phyloP scores from a whole-genome alignment of 1,284 basidiomycete genomes.

The Malassezia yamatoensis region DNA sequence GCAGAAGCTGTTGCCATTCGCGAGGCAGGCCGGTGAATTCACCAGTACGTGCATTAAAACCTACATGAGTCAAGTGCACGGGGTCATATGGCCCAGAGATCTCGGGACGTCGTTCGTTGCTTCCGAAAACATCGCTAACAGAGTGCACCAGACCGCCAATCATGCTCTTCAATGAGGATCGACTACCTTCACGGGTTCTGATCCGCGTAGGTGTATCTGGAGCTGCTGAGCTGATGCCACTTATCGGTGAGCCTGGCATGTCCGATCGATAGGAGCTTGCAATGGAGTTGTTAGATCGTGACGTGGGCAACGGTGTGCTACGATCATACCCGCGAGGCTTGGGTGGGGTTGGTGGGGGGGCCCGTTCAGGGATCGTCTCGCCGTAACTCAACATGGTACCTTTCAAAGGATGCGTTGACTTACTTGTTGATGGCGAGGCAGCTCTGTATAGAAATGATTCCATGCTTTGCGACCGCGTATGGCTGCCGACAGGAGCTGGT shows the following conservation, averaged over 20 bases:
- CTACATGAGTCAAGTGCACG: slow-evolving; percentile 98
- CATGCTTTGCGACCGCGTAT: slow-evolving; percentile 1
- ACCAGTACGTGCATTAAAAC: slow-evolving; percentile 95
- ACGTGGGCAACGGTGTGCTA: neutral
- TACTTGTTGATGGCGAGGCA: neutral
- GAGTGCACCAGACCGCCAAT: slow-evolving; percentile 48
- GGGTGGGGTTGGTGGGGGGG: neutral
- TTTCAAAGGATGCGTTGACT: neutral
- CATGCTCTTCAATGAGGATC: slow-evolving; percentile 42
- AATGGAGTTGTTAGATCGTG: neutral
- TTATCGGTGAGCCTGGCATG: neutral
- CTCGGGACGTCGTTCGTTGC: slow-evolving; percentile 69
- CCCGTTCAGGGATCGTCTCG: neutral
- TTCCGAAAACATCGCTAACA: slow-evolving; percentile 55
- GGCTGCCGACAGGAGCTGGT: neutral
- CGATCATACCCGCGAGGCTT: neutral
- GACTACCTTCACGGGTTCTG: neutral
- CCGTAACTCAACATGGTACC: neutral
- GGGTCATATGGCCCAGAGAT: slow-evolving; percentile 97
- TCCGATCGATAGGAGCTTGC: neutral
- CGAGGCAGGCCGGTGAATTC: slow-evolving; percentile 84
- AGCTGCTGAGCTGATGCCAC: neutral
- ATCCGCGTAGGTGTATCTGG: neutral
- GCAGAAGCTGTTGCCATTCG: slow-evolving; percentile 95
- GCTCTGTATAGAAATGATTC: neutral